Conservation (phyloP, 148 eudicot genomes). For the Silene uniflora region DNA sequence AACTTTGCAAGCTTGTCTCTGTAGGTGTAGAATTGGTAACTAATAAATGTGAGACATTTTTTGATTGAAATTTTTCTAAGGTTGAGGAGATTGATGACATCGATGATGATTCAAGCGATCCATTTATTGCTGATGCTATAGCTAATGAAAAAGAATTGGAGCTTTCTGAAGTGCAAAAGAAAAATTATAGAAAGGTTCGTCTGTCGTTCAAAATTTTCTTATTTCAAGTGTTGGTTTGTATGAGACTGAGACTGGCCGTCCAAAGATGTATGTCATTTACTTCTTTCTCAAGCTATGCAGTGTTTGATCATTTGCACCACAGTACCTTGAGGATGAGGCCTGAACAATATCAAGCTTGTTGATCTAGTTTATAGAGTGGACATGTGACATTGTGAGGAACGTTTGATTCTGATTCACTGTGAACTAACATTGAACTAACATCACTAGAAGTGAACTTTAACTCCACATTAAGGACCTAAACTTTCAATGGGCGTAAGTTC, state of each 20-base stretch:
- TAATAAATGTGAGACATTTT: conserved; percentile 4
- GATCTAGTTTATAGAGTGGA: neutral
- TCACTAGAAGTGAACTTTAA: neutral
- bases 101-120: conserved; percentile 60
- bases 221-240: neutral
- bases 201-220: neutral
- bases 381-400: neutral
- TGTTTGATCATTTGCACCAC: neutral
- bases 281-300: neutral
- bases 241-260: neutral
- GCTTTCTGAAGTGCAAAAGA: conserved; percentile 76
- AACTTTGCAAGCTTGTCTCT: neutral
- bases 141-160: conserved; percentile 66
- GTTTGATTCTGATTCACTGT: neutral
- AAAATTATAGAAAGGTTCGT: conserved; percentile 72
- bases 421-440: neutral
- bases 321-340: neutral
- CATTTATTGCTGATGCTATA: conserved; percentile 85
- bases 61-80: conserved; percentile 33
- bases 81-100: conserved; percentile 97
- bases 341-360: neutral
- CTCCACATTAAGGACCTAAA: no score
- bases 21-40: neutral
- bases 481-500: neutral
- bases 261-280: neutral